phyloP scores from a whole-genome alignment of 2,329 filamentous ascomycete genomes.

The Diplocarpon mali region DNA sequence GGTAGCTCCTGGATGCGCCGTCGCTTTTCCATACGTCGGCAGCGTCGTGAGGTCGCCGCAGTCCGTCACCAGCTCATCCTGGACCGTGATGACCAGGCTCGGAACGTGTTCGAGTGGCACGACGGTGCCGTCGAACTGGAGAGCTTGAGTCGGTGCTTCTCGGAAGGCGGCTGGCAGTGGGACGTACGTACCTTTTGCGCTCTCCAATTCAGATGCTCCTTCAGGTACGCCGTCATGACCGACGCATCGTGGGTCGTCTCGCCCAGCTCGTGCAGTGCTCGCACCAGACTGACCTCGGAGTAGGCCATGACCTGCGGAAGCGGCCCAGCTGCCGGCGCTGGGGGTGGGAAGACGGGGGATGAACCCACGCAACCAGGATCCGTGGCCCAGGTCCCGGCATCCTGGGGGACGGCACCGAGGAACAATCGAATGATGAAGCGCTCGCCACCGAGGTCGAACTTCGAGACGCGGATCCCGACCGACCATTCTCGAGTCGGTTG shows the following conservation, averaged over 20 bases:
- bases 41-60: conserved; percentile 12
- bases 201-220: conserved; percentile 18
- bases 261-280: conserved; percentile 7
- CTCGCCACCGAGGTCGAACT: conserved; percentile 19
- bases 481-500: conserved; percentile 17
- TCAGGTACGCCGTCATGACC: conserved; percentile 13
- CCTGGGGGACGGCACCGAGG: conserved; percentile 15
- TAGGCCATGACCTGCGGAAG: conserved; percentile 12
- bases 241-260: conserved; percentile 8
- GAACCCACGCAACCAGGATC: conserved; percentile 11
- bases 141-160: background rate
- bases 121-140: conserved; percentile 16
- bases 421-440: conserved; percentile 20
- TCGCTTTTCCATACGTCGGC: conserved; percentile 18
- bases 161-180: background rate
- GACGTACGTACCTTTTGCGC: conserved; percentile 19
- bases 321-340: conserved; percentile 1
- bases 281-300: conserved; percentile 16
- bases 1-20: conserved; percentile 16
- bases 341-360: conserved; percentile 19
- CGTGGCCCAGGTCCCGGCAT: conserved; percentile 15
- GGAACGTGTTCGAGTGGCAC: conserved; percentile 9
- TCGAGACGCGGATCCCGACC: conserved; percentile 15
- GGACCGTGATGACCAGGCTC: conserved; percentile 15
- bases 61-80: conserved; percentile 16